These are phyloP conservation scores for Penicillium italicum DNA, from an alignment of 2,329 filamentous ascomycete genomes.

Conservation along the genomic window DNA sequence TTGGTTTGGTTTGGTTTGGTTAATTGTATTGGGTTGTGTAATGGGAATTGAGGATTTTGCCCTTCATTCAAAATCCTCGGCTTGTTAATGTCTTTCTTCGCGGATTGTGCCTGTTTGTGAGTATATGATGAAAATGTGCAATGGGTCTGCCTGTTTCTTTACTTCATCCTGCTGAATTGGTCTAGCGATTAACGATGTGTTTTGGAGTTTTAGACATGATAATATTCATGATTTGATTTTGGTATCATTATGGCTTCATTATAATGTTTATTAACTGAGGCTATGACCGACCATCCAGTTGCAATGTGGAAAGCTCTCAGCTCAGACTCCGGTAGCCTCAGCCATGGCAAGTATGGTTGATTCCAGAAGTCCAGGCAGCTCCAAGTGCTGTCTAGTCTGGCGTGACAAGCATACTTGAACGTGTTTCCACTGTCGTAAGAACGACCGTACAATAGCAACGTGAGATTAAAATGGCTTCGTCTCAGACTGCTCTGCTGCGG, in stretches of 20 bases:
- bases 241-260: conserved; percentile 1
- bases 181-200: neutral
- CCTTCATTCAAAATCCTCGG: neutral
- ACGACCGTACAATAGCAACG: neutral
- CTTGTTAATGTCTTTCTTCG: conserved; percentile 20
- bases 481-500: neutral
- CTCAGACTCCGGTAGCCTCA: neutral
- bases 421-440: neutral
- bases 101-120: neutral
- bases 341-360: neutral
- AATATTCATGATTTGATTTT: conserved; percentile 1
- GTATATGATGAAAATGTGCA: neutral
- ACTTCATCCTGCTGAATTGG: neutral
- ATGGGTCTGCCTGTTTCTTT: neutral
- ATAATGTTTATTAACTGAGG: neutral
- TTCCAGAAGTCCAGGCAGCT: neutral
- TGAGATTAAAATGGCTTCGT: neutral
- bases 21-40: neutral
- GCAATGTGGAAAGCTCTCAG: neutral
- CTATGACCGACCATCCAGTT: neutral
- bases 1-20: neutral
- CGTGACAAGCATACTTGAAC: neutral
- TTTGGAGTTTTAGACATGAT: neutral
- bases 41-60: neutral
- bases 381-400: neutral